Evolutionary conservation across 169 alveolate genomes (phyloP), one percentile per base, ranked within the genome.

Genomic region (Sarcocystis neurona): DNA sequence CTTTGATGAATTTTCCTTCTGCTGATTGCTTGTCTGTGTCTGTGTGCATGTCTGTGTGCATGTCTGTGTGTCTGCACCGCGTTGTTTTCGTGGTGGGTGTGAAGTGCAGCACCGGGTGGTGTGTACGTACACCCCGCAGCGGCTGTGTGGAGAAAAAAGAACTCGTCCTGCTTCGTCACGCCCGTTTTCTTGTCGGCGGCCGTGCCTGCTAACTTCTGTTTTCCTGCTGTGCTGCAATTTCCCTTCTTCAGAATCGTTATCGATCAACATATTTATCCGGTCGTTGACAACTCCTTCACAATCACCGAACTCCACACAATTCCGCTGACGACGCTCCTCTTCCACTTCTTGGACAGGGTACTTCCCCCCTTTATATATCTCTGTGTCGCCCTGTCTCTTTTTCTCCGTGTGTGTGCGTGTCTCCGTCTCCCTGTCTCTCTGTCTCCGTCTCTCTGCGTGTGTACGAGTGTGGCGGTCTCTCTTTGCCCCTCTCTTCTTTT

Each of bases 201-300:
- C n/a, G n/a, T n/a, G n/a, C n/a, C n/a, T n/a, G n/a, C n/a, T n/a
- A n/a, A n/a, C n/a, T n/a, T n/a, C n/a, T n/a, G n/a, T n/a, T n/a
- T n/a, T n/a, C n/a, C n/a, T n/a, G n/a, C n/a, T n/a, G n/a, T n/a
- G n/a, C n/a, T n/a, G n/a, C n/a, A n/a, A n/a, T 53, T 12, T 23
- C n/a, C 10, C 20, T 18, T 41, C 41, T 60, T 30, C 93, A 94
- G 97, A 87, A 96, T 96, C 41, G 90, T 97, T 37, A 91, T 95
- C 50, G 98, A 97, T 72, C 97, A 97, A 90, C 96, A 97, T 88
- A 95, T 97, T 37, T 92, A 94, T 84, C 95, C 96, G 39, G 94
- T 96, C 41, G 96, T 97, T 2, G 91, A 93, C 50, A 92, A 94
- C 85, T 95, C 99, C n/a, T 97, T 97, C 90, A 93, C 96, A 10